phyloP scores from a whole-genome alignment of 495 filamentous ascomycete species.

The Annulohypoxylon stygium region DNA sequence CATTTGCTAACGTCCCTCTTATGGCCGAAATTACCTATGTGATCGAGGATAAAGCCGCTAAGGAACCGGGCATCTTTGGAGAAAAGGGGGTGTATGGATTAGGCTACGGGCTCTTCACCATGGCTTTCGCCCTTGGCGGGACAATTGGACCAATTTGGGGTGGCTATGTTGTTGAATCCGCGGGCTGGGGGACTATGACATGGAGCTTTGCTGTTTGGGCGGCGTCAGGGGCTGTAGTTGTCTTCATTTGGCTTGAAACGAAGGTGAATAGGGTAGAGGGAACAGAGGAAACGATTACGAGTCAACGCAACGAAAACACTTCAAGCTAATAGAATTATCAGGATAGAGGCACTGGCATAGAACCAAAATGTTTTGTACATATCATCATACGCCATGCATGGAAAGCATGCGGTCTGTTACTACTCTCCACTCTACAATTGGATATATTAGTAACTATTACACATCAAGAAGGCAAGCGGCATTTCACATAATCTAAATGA shows the following conservation, averaged over 20 bases:
- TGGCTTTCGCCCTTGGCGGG: constrained; percentile 71
- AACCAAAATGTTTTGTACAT: too few relatives aligned
- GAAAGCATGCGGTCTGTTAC: too few relatives aligned
- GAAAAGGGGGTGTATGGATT: constrained; percentile 69
- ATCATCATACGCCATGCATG: too few relatives aligned
- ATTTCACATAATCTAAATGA: too few relatives aligned
- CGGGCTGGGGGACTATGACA: constrained; percentile 73
- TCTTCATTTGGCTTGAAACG: constrained; percentile 36
- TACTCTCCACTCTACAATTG: too few relatives aligned
- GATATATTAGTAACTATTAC: too few relatives aligned
- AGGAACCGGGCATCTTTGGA: constrained; percentile 68
- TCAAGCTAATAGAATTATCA: neutral
- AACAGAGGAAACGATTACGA: neutral
- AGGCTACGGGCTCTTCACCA: constrained; percentile 72
- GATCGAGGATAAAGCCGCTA: constrained; percentile 68
- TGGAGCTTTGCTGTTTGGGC: constrained; percentile 66
- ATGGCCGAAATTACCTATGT: constrained; percentile 76
- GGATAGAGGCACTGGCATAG: too few relatives aligned
- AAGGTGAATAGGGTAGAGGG: neutral
- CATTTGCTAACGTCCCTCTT: constrained; percentile 71
- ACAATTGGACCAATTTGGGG: constrained; percentile 72
- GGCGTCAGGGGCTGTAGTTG: constrained; percentile 44
- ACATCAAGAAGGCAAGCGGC: too few relatives aligned
- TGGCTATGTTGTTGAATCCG: constrained; percentile 68
- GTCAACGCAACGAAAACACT: neutral